phyloP scores from a whole-genome alignment of 2,329 filamentous ascomycete species.

The Furcasterigmium furcatum region DNA sequence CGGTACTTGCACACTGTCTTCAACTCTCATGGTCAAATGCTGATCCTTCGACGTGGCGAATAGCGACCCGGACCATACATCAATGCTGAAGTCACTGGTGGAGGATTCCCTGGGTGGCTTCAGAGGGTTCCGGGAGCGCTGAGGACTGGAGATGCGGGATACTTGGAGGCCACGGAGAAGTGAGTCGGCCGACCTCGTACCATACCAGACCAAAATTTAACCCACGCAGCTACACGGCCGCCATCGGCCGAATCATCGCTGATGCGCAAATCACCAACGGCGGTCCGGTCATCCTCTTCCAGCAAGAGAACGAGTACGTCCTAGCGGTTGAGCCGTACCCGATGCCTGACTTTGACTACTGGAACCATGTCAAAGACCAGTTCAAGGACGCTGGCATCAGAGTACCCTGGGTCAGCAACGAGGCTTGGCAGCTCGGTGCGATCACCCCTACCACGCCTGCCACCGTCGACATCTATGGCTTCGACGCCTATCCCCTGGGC shows the following conservation, averaged over 20 bases:
- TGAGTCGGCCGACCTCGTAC: constrained; percentile 27
- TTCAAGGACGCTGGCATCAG: constrained; percentile 60
- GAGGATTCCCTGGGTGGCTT: constrained; percentile 72
- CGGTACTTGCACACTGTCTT: constrained; percentile 20
- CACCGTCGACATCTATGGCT: constrained; percentile 40
- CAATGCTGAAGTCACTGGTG: constrained; percentile 66
- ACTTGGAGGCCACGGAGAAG: constrained; percentile 58
- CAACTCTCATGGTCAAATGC: too few species aligned
- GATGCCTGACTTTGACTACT: constrained; percentile 63
- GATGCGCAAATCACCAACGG: constrained; percentile 72
- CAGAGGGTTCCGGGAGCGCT: constrained; percentile 57
- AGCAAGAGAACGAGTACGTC: constrained; percentile 68
- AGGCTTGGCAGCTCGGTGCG: constrained; percentile 41
- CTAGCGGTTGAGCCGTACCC: constrained; percentile 26
- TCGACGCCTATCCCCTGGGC: constrained; percentile 42
- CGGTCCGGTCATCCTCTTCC: constrained; percentile 66
- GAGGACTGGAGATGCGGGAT: constrained; percentile 54
- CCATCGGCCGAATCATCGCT: constrained; percentile 59
- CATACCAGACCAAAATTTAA: not conserved
- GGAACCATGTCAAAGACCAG: constrained; percentile 63
- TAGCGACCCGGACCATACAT: constrained; percentile 61
- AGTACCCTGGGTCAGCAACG: constrained; percentile 69
- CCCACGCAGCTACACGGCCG: constrained; percentile 45
- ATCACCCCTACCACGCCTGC: constrained; percentile 13
- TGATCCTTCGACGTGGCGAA: not conserved